Percentiles rank a stretch among this genome's conserved stretches.
Conservation (phyloP, 2,329 filamentous ascomycete genomes). For the Trichophyton rubrum region DNA sequence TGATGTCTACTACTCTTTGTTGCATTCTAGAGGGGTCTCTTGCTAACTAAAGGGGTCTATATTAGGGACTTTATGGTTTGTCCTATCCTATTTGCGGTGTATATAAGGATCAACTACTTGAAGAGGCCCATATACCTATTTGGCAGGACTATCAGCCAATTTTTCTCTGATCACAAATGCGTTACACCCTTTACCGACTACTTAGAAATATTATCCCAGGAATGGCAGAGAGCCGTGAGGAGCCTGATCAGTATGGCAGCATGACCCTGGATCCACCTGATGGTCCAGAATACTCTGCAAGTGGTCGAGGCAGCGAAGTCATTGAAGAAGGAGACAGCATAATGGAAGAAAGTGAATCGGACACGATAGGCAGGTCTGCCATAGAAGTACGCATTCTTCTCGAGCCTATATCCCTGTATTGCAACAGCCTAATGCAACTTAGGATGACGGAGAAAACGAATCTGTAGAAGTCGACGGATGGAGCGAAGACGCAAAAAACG, state of each 20-base stretch:
- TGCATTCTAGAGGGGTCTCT: no score
- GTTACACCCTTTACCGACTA: background rate
- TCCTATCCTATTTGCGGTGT: background rate
- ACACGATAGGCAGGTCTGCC: background rate
- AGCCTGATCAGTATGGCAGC: background rate
- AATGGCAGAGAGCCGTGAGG: background rate
- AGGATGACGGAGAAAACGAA: background rate
- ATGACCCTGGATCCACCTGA: background rate
- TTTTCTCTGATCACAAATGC: background rate
- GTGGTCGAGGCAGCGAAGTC: background rate
- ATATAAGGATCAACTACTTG: background rate
- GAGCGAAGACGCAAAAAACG: background rate
- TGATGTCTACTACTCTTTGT: no score
- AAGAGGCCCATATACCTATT: no score
- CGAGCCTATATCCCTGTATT: background rate
- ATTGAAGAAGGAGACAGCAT: background rate
- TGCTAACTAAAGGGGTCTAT: no score
- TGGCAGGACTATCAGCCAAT: background rate
- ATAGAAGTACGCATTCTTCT: background rate
- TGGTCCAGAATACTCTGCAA: background rate
- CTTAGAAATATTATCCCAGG: background rate
- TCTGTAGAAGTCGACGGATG: background rate
- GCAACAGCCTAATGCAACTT: background rate
- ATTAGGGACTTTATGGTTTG: background rate
- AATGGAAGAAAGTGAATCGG: background rate